Evolutionary conservation across 495 filamentous ascomycete species (phyloP), one percentile per base, ranked within the genome.

Genomic region (Aspergillus nidulans): DNA sequence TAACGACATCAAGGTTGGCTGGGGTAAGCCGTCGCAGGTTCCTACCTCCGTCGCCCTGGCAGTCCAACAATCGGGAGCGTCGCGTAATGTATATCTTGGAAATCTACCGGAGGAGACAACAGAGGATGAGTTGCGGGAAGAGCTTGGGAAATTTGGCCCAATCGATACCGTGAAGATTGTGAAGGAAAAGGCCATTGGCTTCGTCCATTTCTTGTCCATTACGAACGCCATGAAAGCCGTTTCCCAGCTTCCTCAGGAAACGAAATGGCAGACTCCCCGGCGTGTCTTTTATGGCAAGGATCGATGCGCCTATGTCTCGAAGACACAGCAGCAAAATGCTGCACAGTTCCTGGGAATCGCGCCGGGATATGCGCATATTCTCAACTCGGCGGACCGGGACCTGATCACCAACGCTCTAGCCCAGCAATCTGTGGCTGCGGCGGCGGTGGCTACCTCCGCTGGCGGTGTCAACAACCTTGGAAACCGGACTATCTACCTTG

Each of bases 161-260:
- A 92, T 98, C 56, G 94, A 98, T 66, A 97, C 94, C 13, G 85
- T 98, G 58, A 98, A 98, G 82, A 89, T 97, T 64, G 94, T 98
- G 36, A 85, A 92, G 53, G 94, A 98, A 78, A 98, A 98, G 79
- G 90, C 86, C 47, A 98, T 98, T 77, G 94, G 91, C 12, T 98
- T 98, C 69, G 88, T 98, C 46, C 94, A 98, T 66, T 98, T 95
- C 78, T 76, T 98, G 59, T 97, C 94, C 20, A 95, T 98, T 68
- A 88, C 89, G 61, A 96, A 97, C 69, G 94, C 94, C 40, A 95
- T 98, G 80, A 98, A 98, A 76, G 94, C 94, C n/a, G 94, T 98
- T 34, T 84, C 90, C 28, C 94, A 97, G 68, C 80, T 98, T 25
- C 94, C 94, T 24, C 95, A 97, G 74, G 94, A 98, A 72, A 73